Evolutionary conservation across 169 alveolate genomes (phyloP).

Genomic region (Hepatocystis sp.): DNA sequence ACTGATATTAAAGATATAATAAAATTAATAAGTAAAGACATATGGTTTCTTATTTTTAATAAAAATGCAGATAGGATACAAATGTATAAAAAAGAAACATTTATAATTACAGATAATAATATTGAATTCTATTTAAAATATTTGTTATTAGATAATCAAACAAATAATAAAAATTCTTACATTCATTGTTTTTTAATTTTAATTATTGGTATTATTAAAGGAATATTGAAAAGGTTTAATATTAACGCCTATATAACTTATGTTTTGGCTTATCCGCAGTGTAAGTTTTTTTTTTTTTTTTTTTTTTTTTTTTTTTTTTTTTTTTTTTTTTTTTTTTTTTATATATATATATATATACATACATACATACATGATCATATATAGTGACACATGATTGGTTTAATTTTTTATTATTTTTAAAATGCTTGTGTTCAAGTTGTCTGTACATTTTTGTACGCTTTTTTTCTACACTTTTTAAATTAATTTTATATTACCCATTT

Average conservation of each 20-base stretch:
- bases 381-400: too few species aligned
- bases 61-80: slow-evolving; percentile 45
- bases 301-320: background rate
- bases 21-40: slow-evolving; percentile 42
- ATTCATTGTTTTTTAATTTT: slow-evolving; percentile 32
- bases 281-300: slow-evolving; percentile 18
- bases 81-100: slow-evolving; percentile 36
- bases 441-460: too few species aligned
- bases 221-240: slow-evolving; percentile 20
- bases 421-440: too few species aligned
- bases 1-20: slow-evolving; percentile 42
- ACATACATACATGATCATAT: too few species aligned
- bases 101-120: slow-evolving; percentile 27
- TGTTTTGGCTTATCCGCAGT: slow-evolving; percentile 25
- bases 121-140: slow-evolving; percentile 42
- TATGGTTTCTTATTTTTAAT: slow-evolving; percentile 41
- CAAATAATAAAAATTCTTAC: slow-evolving; percentile 48
- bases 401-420: too few species aligned
- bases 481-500: too few species aligned
- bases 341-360: too few species aligned
- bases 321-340: background rate
- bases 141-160: slow-evolving; percentile 24
- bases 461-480: too few species aligned
- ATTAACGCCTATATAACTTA: slow-evolving; percentile 29
- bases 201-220: slow-evolving; percentile 51